Conservation (phyloP, 2,329 filamentous ascomycete genomes). For the Aspergillus pseudotamarii region DNA sequence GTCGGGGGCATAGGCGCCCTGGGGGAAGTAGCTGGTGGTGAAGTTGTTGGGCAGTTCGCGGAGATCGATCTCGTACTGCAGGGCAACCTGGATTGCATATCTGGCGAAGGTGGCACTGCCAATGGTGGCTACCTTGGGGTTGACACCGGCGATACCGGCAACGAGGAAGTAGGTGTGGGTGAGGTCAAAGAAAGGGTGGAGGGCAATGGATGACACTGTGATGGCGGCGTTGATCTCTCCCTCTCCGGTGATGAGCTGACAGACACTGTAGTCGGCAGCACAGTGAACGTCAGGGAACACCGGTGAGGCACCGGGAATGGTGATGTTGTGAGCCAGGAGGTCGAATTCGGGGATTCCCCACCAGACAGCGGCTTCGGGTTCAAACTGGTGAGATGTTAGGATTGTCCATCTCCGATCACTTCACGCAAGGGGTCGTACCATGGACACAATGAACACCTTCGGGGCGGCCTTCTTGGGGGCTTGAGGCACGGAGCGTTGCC, state of each 20-base stretch:
- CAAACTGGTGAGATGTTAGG: slow-evolving; percentile 51
- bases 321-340: slow-evolving; percentile 60
- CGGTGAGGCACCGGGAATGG: slow-evolving; percentile 65
- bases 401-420: too few relatives aligned
- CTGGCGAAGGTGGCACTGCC: slow-evolving; percentile 68
- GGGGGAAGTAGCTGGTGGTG: slow-evolving; percentile 69
- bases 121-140: slow-evolving; percentile 67
- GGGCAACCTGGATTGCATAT: slow-evolving; percentile 72
- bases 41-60: slow-evolving; percentile 68
- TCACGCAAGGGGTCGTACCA: slow-evolving; percentile 31
- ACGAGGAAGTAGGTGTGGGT: slow-evolving; percentile 70
- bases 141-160: slow-evolving; percentile 74
- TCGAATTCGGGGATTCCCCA: slow-evolving; percentile 59
- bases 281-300: slow-evolving; percentile 68
- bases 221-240: slow-evolving; percentile 75
- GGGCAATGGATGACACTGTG: slow-evolving; percentile 65
- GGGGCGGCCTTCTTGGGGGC: slow-evolving; percentile 32
- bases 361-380: slow-evolving; percentile 65
- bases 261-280: slow-evolving; percentile 61
- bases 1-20: slow-evolving; percentile 58
- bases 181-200: slow-evolving; percentile 66
- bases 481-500: background rate
- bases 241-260: slow-evolving; percentile 70
- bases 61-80: slow-evolving; percentile 75
- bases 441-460: slow-evolving; percentile 47